Percentiles rank a stretch among this genome's conserved stretches.
Evolutionary conservation across 2,329 filamentous ascomycete species (phyloP).

Genomic region (Lasiodiplodia citricola): DNA sequence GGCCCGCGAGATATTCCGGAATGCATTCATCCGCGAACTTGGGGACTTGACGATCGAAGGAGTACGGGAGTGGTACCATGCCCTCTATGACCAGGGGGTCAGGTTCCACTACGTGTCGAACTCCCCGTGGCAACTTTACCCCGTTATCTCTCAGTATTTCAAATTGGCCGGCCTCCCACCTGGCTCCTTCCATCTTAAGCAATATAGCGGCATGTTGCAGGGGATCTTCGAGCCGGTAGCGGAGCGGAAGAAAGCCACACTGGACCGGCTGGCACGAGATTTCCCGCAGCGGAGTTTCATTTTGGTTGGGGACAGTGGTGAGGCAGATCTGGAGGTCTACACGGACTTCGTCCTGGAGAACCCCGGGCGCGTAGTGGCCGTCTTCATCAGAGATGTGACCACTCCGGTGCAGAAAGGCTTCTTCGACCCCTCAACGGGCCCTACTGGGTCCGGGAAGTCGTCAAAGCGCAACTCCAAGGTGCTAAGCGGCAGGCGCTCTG

Average conservation of each 20-base stretch:
- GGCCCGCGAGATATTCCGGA: conserved; percentile 92
- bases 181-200: conserved; percentile 93
- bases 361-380: conserved; percentile 78
- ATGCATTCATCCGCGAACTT: conserved; percentile 90
- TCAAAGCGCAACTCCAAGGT: conserved; percentile 30
- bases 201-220: conserved; percentile 95
- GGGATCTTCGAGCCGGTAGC: conserved; percentile 98
- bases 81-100: conserved; percentile 79
- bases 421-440: conserved; percentile 69
- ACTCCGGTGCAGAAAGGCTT: conserved; percentile 75
- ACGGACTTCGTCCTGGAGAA: conserved; percentile 88
- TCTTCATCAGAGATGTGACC: conserved; percentile 96
- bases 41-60: conserved; percentile 82
- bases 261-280: conserved; percentile 84
- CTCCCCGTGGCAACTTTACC: conserved; percentile 96
- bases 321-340: conserved; percentile 96
- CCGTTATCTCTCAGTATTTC: conserved; percentile 85
- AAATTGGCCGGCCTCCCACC: conserved; percentile 77
- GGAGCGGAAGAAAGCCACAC: conserved; percentile 86
- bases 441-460: conserved; percentile 39
- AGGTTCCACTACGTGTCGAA: conserved; percentile 98
- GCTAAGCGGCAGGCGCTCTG: conserved; percentile 24
- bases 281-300: conserved; percentile 91
- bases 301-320: conserved; percentile 91
- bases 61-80: conserved; percentile 86